Evolutionary conservation across 352 stramenopile species (phyloP).

Genomic region (Aphanomyces cochlioides): DNA sequence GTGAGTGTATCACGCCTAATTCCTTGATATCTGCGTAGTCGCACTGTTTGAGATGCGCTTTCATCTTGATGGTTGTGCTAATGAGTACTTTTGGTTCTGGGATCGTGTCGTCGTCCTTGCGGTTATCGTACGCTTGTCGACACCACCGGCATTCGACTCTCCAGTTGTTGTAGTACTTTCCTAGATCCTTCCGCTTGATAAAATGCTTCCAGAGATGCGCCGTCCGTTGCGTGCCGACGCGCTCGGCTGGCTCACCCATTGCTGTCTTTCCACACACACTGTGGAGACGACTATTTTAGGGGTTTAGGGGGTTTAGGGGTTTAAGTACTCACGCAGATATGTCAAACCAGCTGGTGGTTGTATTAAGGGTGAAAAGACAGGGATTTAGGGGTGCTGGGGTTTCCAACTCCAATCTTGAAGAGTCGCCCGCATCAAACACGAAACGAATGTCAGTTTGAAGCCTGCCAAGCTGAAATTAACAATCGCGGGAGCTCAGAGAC

Average conservation of each 20-base stretch:
- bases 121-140: conserved; percentile 3
- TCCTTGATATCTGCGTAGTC: neutral
- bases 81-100: conserved; percentile 18
- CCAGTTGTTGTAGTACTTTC: conserved; percentile 31
- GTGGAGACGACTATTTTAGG: too few species aligned
- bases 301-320: too few species aligned
- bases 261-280: neutral
- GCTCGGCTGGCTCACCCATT: neutral
- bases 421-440: too few species aligned
- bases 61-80: conserved; percentile 28
- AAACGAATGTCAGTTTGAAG: too few species aligned
- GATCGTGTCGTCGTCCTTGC: neutral
- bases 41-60: conserved; percentile 6
- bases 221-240: conserved; percentile 15
- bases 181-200: conserved; percentile 23
- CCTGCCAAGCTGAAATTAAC: too few species aligned
- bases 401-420: too few species aligned
- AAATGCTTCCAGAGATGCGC: conserved; percentile 30
- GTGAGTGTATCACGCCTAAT: neutral
- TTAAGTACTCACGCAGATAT: too few species aligned
- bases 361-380: too few species aligned
- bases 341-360: too few species aligned
- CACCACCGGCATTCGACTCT: conserved; percentile 25
- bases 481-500: too few species aligned
- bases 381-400: too few species aligned